Base-by-base conservation (phyloP, 768 basidiomycete genomes). In the Saitozyma sp. region DNA sequence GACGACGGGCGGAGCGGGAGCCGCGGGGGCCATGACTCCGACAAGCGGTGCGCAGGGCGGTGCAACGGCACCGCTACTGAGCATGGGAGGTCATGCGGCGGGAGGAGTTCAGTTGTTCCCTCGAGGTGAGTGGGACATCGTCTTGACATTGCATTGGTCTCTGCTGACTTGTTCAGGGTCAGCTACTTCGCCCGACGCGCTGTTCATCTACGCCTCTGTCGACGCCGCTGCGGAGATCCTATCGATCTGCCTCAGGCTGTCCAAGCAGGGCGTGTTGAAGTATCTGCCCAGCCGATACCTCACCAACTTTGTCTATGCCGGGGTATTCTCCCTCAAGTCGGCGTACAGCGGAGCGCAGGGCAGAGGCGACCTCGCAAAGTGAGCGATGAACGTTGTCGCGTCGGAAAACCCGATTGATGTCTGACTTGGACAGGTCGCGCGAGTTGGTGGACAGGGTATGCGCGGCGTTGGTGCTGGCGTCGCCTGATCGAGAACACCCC, bases 151-250 rank as follows among this genome's bases (percentile, higher is more conserved):
- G 39, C 19, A 41, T 48, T 10, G 8, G n/a, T n/a, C 54, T 9
- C 52, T 29, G 39, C 37, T 29, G 40, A 43, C 17, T 54, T 9
- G 17, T 8, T 8, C 43, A 74, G 71, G 69, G 13, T 68, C 67
- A 1, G 71, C 71, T 8, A 67, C 69, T 20, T 71, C 74, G 19
- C 74, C 69, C 3, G 71, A 71, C 52, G 65, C 63, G 40, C 59
- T 74, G 45, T 76, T 74, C 55, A 78, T 78, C 58, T 78, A 74
- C 64, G 76, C 76, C 45, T 74, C 76, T 13, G 72, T 78, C 38
- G 71, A 75, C 29, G 71, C 76, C 0, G 76, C 73, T 14, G 67
- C 67, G 38, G 69, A 78, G 43, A 65, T 78, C 16, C 56, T 78
- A 17, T 48, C 63, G 17, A 74, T 74, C 17, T 74, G 72, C 38